These are phyloP conservation scores for Discostella pseudostelligera DNA, from an alignment of 108 stramenopile genomes.

Conservation along the genomic window DNA sequence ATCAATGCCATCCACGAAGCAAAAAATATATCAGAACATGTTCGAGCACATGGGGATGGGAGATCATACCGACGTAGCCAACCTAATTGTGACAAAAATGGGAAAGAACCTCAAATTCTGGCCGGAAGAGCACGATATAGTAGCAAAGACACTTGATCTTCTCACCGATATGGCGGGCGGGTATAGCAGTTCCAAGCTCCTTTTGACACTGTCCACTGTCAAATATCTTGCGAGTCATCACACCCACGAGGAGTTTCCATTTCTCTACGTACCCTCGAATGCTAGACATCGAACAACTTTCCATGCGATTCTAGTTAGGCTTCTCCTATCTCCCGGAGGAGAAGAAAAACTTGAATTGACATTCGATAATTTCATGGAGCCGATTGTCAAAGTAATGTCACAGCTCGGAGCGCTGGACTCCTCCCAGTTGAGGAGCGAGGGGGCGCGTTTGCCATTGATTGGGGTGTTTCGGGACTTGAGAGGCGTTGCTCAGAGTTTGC, in stretches of 20 bases:
- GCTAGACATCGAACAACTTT: slow-evolving; percentile 91
- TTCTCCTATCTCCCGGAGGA: slow-evolving; percentile 85
- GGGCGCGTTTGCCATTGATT: slow-evolving; percentile 76
- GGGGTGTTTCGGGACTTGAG: slow-evolving; percentile 94
- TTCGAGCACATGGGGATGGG: slow-evolving; percentile 95
- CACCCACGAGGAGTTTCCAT: slow-evolving; percentile 94
- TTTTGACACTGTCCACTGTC: slow-evolving; percentile 93
- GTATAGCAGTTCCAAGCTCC: slow-evolving; percentile 92
- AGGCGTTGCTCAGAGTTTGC: slow-evolving; percentile 88
- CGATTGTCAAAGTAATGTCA: slow-evolving; percentile 70
- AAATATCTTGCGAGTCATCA: slow-evolving; percentile 92
- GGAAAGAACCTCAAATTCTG: slow-evolving; percentile 97
- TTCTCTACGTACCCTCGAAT: slow-evolving; percentile 82
- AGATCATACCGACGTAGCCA: slow-evolving; percentile 92
- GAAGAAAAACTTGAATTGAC: slow-evolving; percentile 84
- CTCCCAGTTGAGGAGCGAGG: slow-evolving; percentile 67
- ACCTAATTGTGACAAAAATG: slow-evolving; percentile 95
- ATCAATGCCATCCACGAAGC: slow-evolving; percentile 82
- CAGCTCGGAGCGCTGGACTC: slow-evolving; percentile 69
- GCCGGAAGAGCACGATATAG: slow-evolving; percentile 88
- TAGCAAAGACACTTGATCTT: slow-evolving; percentile 89
- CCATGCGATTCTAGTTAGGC: slow-evolving; percentile 89
- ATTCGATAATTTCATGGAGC: slow-evolving; percentile 95
- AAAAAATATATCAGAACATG: slow-evolving; percentile 92
- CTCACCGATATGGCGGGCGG: slow-evolving; percentile 95